Evolutionary conservation across 2,329 filamentous ascomycete genomes (phyloP).

Genomic region (Fusarium sp.): DNA sequence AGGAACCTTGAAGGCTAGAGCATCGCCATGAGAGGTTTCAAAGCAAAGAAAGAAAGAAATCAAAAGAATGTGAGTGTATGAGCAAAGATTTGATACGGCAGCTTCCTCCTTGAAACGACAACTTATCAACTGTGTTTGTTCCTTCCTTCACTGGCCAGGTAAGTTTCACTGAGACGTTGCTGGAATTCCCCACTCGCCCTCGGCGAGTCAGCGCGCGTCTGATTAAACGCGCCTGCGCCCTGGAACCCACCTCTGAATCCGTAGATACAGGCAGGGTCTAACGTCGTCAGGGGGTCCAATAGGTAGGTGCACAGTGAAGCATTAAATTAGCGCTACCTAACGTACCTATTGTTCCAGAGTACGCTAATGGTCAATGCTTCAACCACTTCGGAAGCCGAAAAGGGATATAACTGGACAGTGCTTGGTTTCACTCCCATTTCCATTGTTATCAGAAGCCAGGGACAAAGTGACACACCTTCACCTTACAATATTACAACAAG

Average conservation of each 20-base stretch:
- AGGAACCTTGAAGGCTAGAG: not conserved
- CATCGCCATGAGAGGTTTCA: not conserved
- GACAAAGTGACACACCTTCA: not conserved
- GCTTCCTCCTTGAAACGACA: not conserved
- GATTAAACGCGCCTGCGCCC: slow-evolving; percentile 26
- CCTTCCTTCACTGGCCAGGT: slow-evolving; percentile 5
- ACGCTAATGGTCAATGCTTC: slow-evolving; percentile 18
- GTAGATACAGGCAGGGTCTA: not conserved
- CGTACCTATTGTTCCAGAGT: not conserved
- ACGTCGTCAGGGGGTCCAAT: not conserved
- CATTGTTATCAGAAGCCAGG: slow-evolving; percentile 13
- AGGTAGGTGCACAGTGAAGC: not conserved
- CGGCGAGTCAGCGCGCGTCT: slow-evolving; percentile 14
- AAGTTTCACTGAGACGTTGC: not conserved
- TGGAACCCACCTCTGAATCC: not conserved
- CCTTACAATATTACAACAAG: not conserved
- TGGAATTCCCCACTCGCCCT: not conserved
- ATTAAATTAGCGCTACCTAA: slow-evolving; percentile 12
- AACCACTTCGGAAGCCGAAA: slow-evolving; percentile 9
- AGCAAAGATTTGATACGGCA: not conserved
- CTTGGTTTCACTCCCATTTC: not conserved
- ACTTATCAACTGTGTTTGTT: slow-evolving; percentile 1
- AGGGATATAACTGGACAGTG: not conserved
- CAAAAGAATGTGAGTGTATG: not conserved
- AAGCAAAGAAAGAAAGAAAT: not conserved